phyloP scores from a whole-genome alignment of 805 yeast species.

The Clavispora fructus region DNA sequence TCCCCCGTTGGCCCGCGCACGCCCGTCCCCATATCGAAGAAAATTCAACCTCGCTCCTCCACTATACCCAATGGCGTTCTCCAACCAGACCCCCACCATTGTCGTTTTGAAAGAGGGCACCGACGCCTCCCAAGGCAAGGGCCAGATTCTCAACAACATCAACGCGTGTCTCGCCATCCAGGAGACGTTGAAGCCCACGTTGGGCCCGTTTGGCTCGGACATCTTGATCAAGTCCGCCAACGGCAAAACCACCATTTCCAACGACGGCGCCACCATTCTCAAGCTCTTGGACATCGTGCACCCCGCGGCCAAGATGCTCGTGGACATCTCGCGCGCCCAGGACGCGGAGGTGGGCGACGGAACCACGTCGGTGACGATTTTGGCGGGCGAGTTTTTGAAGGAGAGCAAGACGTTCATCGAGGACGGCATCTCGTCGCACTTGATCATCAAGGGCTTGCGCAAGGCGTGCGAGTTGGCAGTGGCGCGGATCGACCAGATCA shows the following conservation, averaged over 20 bases:
- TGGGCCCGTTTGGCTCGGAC: conserved; percentile 97
- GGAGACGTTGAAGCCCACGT: conserved; percentile 88
- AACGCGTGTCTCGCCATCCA: conserved; percentile 97
- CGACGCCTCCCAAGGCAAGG: conserved; percentile 93
- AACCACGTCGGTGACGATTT: conserved; percentile 88
- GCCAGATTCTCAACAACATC: conserved; percentile 91
- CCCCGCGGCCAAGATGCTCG: conserved; percentile 96
- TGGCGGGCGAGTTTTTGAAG: conserved; percentile 91
- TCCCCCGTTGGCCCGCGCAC: not conserved
- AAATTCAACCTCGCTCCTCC: not conserved
- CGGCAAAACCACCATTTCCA: conserved; percentile 91
- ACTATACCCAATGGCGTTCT: conserved; percentile 60
- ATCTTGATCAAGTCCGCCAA: conserved; percentile 78
- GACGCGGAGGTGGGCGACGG: conserved; percentile 99
- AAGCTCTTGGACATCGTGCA: conserved; percentile 91
- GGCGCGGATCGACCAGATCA: conserved; percentile 63
- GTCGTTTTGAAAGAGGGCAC: conserved; percentile 98
- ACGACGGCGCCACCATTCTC: conserved; percentile 96
- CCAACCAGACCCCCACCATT: conserved; percentile 94
- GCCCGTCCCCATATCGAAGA: not conserved
- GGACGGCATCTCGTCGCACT: conserved; percentile 91
- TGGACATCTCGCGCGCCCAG: conserved; percentile 91
- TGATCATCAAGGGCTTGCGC: conserved; percentile 82
- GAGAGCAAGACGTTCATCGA: conserved; percentile 89
- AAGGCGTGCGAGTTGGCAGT: conserved; percentile 77